Base-by-base conservation (phyloP, 768 basidiomycete genomes). In the Pulveroboletus sp. region DNA sequence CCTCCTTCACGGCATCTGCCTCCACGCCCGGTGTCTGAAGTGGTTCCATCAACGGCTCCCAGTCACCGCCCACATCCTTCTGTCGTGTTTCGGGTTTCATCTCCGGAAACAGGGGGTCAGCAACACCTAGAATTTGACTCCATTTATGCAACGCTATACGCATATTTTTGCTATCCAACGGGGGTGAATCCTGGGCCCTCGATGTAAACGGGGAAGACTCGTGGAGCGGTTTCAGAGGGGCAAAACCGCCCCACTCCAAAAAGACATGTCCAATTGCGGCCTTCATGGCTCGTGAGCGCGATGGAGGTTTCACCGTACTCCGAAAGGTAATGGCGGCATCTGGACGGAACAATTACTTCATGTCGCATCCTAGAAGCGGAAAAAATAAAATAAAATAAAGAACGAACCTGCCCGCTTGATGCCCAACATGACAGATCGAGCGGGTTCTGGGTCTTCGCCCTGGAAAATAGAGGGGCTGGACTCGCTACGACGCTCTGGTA, bases 171-270 rank as follows among this genome's bases (percentile, higher is more conserved):
- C 42, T 62, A 36, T 67, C 66, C 39, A 56, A 10, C 18, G 47
- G 42, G 3, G 43, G 45, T 1, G 11, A 55, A 2, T 62, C 60
- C 26, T 24, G 55, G 5, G 55, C 35, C 6, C 57, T 53, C 14
- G 51, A 50, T 14, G 47, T 49, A 48, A 62, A 68, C 15, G 67
- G 67, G 30, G 67, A 68, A 37, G 64, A 57, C 2, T 52, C 47
- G 31, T 68, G 54, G 24, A 69, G 64, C 5, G 67, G 66, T 18
- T 59, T 51, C 37, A 70, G 53, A 11, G 66, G 55, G 35, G 58
- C 53, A 30, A 70, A 68, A 26, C 67, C 67, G 5, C 68, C 50
- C 67, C 67, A 68, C 7, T 68, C 62, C 41, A 70, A 31, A 49
- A 69, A 69, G 11, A 40, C 49, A n/a, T 68, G 64, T 0, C 67